Conservation (phyloP, 441 rosid species). For the Erysimum cheiri region DNA sequence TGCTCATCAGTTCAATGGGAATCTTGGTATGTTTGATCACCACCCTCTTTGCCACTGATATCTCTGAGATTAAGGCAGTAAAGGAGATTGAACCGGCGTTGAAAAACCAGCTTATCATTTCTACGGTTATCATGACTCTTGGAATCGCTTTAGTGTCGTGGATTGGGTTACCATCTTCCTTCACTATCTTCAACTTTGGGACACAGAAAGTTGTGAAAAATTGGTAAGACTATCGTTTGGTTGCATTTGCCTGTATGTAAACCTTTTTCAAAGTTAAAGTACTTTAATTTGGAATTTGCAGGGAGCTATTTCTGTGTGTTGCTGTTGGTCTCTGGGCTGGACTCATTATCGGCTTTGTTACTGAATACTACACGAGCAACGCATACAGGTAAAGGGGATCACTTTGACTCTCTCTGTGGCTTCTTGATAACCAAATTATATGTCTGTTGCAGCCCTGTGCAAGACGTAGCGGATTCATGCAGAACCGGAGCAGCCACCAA, state of each 20-base stretch:
- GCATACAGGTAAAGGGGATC: slow-evolving; percentile 75
- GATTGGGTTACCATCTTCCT: slow-evolving; percentile 79
- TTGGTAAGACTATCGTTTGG: slow-evolving; percentile 53
- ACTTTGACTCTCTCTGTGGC: slow-evolving; percentile 6
- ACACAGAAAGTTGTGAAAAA: slow-evolving; percentile 81
- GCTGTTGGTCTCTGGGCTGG: slow-evolving; percentile 98
- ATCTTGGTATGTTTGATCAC: slow-evolving; percentile 83
- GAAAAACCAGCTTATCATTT: slow-evolving; percentile 83
- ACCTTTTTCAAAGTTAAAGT: neutral
- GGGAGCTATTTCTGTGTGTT: slow-evolving; percentile 87
- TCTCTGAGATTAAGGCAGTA: slow-evolving; percentile 83
- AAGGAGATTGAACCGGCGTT: slow-evolving; percentile 85
- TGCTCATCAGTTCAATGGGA: slow-evolving; percentile 80
- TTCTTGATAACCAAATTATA: neutral
- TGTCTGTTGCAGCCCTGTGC: slow-evolving; percentile 62
- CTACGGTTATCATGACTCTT: slow-evolving; percentile 75
- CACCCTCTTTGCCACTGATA: slow-evolving; percentile 85
- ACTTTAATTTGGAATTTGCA: slow-evolving; percentile 46
- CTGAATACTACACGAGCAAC: slow-evolving; percentile 92
- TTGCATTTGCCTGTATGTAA: slow-evolving; percentile 10
- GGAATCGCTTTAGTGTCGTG: slow-evolving; percentile 77
- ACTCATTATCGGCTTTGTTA: slow-evolving; percentile 85
- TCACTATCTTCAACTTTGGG: slow-evolving; percentile 86
- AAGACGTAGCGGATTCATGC: slow-evolving; percentile 81
- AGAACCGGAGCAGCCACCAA: slow-evolving; percentile 81